Evolutionary conservation across 73 alveolate species (phyloP).

Genomic region (Stentor coeruleus): DNA sequence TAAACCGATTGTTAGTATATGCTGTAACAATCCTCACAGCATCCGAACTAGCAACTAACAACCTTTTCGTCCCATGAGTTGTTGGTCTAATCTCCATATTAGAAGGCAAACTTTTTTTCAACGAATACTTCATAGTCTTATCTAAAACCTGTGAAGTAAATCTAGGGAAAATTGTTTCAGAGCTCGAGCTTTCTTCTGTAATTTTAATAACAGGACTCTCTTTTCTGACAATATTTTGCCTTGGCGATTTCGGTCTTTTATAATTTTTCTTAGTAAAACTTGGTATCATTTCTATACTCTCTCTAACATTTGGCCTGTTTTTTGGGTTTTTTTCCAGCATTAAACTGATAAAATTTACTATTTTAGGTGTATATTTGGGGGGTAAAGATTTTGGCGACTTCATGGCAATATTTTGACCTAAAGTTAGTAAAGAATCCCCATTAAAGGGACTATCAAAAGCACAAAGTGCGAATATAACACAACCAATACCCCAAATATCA

Average conservation of each 20-base stretch:
- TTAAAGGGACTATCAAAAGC: slow-evolving; percentile 78
- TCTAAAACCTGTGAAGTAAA: not conserved
- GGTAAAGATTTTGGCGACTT: slow-evolving; percentile 70
- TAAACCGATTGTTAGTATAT: not conserved
- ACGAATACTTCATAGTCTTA: not conserved
- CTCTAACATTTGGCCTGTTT: slow-evolving; percentile 29
- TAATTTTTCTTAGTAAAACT: not conserved
- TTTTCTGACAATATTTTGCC: not conserved
- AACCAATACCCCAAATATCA: slow-evolving; percentile 91
- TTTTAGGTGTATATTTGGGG: slow-evolving; percentile 35
- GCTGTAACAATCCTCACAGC: not conserved
- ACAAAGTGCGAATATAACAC: slow-evolving; percentile 73
- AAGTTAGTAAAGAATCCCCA: slow-evolving; percentile 63
- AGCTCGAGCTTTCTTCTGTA: not conserved
- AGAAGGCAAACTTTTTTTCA: no score
- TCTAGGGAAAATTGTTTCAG: not conserved
- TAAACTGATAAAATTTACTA: not conserved
- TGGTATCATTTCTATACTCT: not conserved
- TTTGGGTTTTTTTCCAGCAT: slow-evolving; percentile 29
- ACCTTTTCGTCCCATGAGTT: not conserved
- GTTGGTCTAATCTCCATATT: slow-evolving; percentile 11
- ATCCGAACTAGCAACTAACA: not conserved
- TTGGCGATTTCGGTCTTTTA: not conserved
- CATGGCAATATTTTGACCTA: slow-evolving; percentile 64
- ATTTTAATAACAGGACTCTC: not conserved